Evolutionary conservation across 2,329 filamentous ascomycete genomes (phyloP).

Genomic region (Fusarium abutilonis): DNA sequence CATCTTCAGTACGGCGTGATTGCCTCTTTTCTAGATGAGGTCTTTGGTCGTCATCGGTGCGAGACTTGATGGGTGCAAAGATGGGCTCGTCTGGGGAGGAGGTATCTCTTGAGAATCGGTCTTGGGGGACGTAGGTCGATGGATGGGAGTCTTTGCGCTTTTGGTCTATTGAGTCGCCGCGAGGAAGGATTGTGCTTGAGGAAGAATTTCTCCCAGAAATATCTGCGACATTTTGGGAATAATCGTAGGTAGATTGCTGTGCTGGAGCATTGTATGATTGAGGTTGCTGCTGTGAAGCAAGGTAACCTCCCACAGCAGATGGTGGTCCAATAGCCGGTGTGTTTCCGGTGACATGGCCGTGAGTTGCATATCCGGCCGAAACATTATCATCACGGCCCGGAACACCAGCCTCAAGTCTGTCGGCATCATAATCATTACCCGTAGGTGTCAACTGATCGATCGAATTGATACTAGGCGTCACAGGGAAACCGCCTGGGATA

Average conservation of each 20-base stretch:
- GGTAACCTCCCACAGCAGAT: constrained; percentile 1
- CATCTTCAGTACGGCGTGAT: constrained; percentile 58
- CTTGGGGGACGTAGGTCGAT: not conserved
- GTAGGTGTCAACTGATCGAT: constrained; percentile 18
- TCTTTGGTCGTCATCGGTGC: constrained; percentile 11
- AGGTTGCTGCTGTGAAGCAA: constrained; percentile 5
- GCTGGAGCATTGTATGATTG: not conserved
- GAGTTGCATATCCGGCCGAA: not conserved
- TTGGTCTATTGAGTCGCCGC: not conserved
- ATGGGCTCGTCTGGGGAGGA: constrained; percentile 19
- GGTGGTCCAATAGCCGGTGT: constrained; percentile 11
- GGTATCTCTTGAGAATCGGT: not conserved
- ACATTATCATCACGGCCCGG: constrained; percentile 4
- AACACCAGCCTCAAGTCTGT: constrained; percentile 29
- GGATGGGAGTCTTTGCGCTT: constrained; percentile 1
- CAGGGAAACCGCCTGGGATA: constrained; percentile 43
- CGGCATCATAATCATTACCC: constrained; percentile 1
- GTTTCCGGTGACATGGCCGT: constrained; percentile 3
- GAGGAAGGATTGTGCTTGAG: constrained; percentile 21
- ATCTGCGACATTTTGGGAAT: not conserved
- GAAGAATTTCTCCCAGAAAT: constrained; percentile 11
- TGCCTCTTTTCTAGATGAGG: constrained; percentile 39
- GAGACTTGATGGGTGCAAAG: constrained; percentile 46
- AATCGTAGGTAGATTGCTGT: not conserved
- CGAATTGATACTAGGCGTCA: constrained; percentile 37